These are phyloP conservation scores for Ceratonia siliqua DNA, from an alignment of 306 rosid species.

Conservation along the genomic window DNA sequence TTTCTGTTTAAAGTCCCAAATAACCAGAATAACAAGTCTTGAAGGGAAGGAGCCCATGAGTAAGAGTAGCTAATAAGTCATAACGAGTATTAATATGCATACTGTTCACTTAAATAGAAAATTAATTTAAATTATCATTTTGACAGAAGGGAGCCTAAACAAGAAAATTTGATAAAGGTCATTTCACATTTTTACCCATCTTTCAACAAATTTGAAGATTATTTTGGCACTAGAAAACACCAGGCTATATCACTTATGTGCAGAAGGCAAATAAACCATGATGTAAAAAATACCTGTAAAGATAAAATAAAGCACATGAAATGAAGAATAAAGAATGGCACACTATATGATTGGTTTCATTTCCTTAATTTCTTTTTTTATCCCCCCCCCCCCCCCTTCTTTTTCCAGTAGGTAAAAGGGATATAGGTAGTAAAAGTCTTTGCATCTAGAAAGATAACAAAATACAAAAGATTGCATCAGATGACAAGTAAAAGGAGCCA, in stretches of 20 bases:
- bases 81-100: background rate
- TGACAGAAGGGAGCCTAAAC: background rate
- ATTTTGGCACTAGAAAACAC: background rate
- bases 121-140: background rate
- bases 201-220: background rate
- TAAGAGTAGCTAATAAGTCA: background rate
- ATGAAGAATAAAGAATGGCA: background rate
- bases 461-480: background rate
- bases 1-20: slow-evolving; percentile 7
- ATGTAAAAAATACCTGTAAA: background rate
- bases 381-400: no score
- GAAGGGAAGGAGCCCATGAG: background rate
- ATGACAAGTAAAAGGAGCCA: background rate
- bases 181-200: background rate
- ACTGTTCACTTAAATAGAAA: background rate
- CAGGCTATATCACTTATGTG: background rate
- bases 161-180: background rate
- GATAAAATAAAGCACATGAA: background rate
- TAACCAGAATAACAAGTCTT: background rate
- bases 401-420: background rate
- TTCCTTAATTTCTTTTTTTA: background rate
- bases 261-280: background rate
- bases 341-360: background rate
- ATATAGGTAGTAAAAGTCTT: background rate
- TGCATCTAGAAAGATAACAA: slow-evolving; percentile 1